Conservation (phyloP, 75 land plant genomes). For the Gnetum montanum region DNA sequence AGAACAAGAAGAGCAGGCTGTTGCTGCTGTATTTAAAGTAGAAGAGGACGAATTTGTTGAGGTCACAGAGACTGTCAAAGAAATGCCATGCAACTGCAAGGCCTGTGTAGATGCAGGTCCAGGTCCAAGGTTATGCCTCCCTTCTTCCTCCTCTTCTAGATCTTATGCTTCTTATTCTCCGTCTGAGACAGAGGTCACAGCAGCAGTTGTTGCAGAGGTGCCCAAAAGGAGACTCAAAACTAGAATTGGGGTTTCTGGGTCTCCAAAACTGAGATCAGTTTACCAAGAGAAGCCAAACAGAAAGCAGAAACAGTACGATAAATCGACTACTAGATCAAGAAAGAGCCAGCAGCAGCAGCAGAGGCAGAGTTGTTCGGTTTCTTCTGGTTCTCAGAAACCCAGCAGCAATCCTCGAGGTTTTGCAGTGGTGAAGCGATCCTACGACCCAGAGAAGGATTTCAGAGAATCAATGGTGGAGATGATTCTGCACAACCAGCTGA, state of each 20-base stretch:
- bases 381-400: background rate
- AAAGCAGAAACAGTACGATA: background rate
- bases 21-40: background rate
- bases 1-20: background rate
- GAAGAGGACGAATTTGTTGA: background rate
- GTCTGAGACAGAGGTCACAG: too few relatives aligned
- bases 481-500: constrained; percentile 58
- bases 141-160: background rate
- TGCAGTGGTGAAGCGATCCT: constrained; percentile 59
- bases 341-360: background rate
- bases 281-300: background rate
- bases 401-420: constrained; percentile 32
- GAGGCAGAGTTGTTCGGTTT: background rate
- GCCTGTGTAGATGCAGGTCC: background rate
- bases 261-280: background rate
- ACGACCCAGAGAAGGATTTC: constrained; percentile 56
- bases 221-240: background rate
- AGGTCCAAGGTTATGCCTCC: background rate
- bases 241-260: background rate
- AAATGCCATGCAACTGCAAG: background rate
- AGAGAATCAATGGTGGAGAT: constrained; percentile 81
- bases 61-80: background rate
- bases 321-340: background rate
- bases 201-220: background rate
- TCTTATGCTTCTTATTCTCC: too few relatives aligned